These are phyloP conservation scores for Stentor roeselii DNA, from an alignment of 73 alveolate genomes.

Conservation along the genomic window DNA sequence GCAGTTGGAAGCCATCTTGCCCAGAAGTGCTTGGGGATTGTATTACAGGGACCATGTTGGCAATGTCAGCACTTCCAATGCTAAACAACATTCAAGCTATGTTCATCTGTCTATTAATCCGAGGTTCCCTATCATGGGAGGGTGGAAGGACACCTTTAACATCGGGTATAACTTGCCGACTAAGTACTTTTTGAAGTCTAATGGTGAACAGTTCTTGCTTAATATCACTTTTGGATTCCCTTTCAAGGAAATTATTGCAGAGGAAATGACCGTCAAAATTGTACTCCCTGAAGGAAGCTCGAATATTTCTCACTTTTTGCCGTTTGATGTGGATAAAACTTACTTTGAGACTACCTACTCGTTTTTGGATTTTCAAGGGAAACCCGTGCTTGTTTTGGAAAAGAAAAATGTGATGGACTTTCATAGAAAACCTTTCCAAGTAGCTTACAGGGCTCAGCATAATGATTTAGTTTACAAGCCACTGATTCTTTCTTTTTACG, in stretches of 20 bases:
- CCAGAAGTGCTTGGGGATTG: conserved; percentile 86
- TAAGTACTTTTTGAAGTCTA: conserved; percentile 73
- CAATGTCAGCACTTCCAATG: conserved; percentile 89
- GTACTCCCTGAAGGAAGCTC: conserved; percentile 96
- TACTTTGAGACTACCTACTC: conserved; percentile 39
- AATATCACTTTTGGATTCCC: conserved; percentile 76
- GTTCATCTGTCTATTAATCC: conserved; percentile 83
- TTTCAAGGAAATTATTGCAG: conserved; percentile 83
- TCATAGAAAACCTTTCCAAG: conserved; percentile 55
- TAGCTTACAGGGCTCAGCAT: conserved; percentile 24
- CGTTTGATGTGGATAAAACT: conserved; percentile 64
- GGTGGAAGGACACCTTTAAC: conserved; percentile 93
- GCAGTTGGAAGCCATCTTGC: conserved; percentile 71
- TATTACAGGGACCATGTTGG: conserved; percentile 96
- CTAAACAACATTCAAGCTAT: conserved; percentile 61
- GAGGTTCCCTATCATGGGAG: conserved; percentile 95
- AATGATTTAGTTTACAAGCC: background rate
- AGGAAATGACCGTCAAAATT: conserved; percentile 73
- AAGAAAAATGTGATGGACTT: conserved; percentile 57
- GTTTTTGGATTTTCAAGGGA: conserved; percentile 69
- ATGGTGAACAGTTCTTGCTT: conserved; percentile 58
- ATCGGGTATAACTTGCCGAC: conserved; percentile 95
- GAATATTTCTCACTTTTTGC: conserved; percentile 70
- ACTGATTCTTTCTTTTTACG: background rate
- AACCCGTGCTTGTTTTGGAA: conserved; percentile 61